These are phyloP conservation scores for Diplosphaera chodatii DNA, from an alignment of 139 green algal species.

Conservation along the genomic window DNA sequence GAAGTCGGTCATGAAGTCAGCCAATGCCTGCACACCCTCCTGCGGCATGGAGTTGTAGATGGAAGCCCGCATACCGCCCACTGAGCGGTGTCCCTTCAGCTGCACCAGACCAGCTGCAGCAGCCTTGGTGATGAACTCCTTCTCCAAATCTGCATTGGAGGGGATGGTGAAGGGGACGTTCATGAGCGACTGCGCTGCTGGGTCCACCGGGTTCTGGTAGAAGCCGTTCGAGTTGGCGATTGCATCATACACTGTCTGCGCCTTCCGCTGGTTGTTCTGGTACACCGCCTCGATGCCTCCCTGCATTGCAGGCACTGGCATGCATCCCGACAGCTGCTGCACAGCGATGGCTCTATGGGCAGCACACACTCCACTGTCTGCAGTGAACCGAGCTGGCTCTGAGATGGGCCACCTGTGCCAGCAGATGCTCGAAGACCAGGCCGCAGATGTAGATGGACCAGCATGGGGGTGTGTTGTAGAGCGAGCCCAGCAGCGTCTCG, in stretches of 20 bases:
- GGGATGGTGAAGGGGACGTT: conserved; percentile 99
- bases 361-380: too few relatives aligned
- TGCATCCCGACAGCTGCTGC: too few relatives aligned
- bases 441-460: conserved; percentile 97
- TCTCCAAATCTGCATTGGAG: conserved; percentile 74
- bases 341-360: too few relatives aligned
- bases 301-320: too few relatives aligned
- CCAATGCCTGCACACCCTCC: conserved; percentile 83
- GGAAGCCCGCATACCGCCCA: conserved; percentile 96
- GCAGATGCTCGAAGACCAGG: conserved; percentile 92
- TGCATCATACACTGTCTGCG: conserved; percentile 79
- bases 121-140: conserved; percentile 72
- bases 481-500: conserved; percentile 77
- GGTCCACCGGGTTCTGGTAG: conserved; percentile 84
- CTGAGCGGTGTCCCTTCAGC: conserved; percentile 96
- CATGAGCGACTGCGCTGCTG: conserved; percentile 79
- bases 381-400: too few relatives aligned
- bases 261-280: conserved; percentile 55
- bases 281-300: conserved; percentile 34
- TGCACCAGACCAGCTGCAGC: conserved; percentile 47
- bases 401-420: conserved; percentile 31
- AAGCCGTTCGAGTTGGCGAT: conserved; percentile 82
- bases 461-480: conserved; percentile 99
- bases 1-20: conserved; percentile 89
- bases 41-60: conserved; percentile 99